Conservation (phyloP, 108 stramenopile species). For the Aurantiochytrium sp. region DNA sequence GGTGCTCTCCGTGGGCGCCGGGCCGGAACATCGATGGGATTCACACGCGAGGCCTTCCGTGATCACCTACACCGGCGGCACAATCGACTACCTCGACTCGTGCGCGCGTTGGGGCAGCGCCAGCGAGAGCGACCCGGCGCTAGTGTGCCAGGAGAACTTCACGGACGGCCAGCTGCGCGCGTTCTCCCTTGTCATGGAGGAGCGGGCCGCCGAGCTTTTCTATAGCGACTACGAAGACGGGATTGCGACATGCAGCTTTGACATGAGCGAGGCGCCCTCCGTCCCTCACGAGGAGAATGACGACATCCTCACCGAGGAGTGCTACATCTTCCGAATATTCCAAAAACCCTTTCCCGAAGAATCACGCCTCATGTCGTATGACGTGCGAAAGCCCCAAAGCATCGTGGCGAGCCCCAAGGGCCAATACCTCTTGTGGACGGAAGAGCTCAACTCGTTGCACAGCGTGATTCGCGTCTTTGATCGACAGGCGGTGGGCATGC, state of each 20-base stretch:
- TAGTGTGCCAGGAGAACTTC: background rate
- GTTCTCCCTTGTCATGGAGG: background rate
- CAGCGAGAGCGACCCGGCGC: no score
- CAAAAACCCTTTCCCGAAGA: background rate
- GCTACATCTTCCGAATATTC: slow-evolving; percentile 1
- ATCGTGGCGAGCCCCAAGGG: background rate
- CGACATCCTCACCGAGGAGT: background rate
- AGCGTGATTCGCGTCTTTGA: background rate
- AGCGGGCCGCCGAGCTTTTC: background rate
- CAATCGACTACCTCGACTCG: background rate
- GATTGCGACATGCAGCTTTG: background rate
- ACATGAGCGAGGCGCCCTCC: background rate
- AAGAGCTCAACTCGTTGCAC: background rate
- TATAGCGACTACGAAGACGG: background rate
- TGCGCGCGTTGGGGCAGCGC: background rate
- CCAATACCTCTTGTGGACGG: background rate
- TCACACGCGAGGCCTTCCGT: background rate
- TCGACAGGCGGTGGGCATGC: background rate
- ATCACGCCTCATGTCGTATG: background rate
- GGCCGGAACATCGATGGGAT: background rate
- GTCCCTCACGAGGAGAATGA: background rate
- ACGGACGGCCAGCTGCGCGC: background rate
- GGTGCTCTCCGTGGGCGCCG: background rate
- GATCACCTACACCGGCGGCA: background rate
- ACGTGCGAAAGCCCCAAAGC: background rate